Percentiles rank a stretch among this genome's conserved stretches.
Conservation (phyloP, 768 basidiomycete genomes). For the Podaxis mareebaensis region DNA sequence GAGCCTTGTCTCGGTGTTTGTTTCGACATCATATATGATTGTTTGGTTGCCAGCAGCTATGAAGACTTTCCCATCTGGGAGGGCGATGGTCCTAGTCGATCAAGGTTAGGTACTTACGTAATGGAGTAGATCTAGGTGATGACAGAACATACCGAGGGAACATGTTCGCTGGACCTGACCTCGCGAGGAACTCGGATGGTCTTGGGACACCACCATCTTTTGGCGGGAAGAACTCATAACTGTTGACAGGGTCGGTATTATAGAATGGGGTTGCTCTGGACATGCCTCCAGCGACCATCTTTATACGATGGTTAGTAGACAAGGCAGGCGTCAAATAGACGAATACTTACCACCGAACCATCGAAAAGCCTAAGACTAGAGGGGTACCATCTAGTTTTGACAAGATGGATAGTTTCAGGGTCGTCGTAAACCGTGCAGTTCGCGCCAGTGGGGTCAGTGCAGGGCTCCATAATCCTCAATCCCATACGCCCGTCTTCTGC, state of each 20-base stretch:
- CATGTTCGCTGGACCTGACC: constrained; percentile 28
- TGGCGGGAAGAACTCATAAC: constrained; percentile 39
- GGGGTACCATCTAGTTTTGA: constrained; percentile 42
- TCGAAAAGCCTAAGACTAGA: constrained; percentile 35
- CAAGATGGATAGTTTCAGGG: constrained; percentile 32
- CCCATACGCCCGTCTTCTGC: constrained; percentile 36
- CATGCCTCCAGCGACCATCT: constrained; percentile 31
- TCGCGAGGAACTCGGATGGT: constrained; percentile 28
- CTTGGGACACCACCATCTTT: constrained; percentile 37
- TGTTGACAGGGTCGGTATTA: constrained; percentile 57
- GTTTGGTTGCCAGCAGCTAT: constrained; percentile 42
- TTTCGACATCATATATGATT: constrained; percentile 41
- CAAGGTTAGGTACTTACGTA: too few relatives aligned
- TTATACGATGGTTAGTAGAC: not conserved
- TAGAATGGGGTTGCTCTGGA: constrained; percentile 50
- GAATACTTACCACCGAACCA: constrained; percentile 31
- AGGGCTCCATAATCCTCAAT: constrained; percentile 40
- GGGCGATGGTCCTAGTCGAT: constrained; percentile 26
- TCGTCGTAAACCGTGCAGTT: constrained; percentile 38
- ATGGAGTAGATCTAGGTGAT: not conserved
- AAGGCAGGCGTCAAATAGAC: constrained; percentile 14
- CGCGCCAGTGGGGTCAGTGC: constrained; percentile 28
- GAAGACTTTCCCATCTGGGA: constrained; percentile 43
- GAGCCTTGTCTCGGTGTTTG: constrained; percentile 37
- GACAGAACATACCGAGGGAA: constrained; percentile 28